A percentile compares a stretch with the other conserved stretches of the same genome.
These are phyloP conservation scores for Yarrowia divulgata DNA, from an alignment of 805 yeast species.

Conservation along the genomic window DNA sequence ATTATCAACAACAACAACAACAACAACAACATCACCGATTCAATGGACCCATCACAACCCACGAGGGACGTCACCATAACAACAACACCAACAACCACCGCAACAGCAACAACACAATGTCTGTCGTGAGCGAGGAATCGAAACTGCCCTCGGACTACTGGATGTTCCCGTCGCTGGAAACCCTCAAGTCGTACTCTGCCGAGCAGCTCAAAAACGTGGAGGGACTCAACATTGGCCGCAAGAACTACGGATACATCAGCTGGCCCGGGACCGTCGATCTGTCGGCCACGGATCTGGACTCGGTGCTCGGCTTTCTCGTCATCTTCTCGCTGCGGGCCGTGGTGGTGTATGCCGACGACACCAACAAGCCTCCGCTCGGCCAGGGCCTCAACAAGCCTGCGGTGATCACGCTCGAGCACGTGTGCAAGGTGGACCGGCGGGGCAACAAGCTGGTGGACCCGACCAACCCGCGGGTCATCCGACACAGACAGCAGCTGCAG, in stretches of 20 bases:
- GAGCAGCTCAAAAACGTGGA: conserved; percentile 65
- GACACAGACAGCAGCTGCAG: conserved; percentile 55
- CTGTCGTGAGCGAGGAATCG: conserved; percentile 37
- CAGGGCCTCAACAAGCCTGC: conserved; percentile 81
- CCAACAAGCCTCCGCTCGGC: conserved; percentile 64
- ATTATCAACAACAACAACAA: not conserved
- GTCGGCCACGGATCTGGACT: conserved; percentile 65
- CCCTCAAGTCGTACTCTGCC: conserved; percentile 62
- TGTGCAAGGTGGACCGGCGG: conserved; percentile 73
- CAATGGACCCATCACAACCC: conserved; percentile 26
- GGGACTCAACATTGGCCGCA: conserved; percentile 75
- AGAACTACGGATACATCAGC: conserved; percentile 72
- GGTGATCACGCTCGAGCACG: conserved; percentile 72
- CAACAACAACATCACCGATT: not conserved
- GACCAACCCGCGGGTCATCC: conserved; percentile 62
- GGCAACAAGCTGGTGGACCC: conserved; percentile 69
- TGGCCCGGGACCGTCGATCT: conserved; percentile 81
- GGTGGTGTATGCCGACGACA: conserved; percentile 72
- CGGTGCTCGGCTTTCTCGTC: conserved; percentile 69
- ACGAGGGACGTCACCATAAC: not conserved
- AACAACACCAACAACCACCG: not conserved
- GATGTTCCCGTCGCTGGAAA: conserved; percentile 74
- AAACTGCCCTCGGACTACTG: conserved; percentile 66
- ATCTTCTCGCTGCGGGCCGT: conserved; percentile 67
- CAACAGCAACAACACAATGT: conserved; percentile 5